Percentiles rank a stretch among this genome's conserved stretches.
Conservation (phyloP, 768 basidiomycete species). For the Arthromyces matolae region DNA sequence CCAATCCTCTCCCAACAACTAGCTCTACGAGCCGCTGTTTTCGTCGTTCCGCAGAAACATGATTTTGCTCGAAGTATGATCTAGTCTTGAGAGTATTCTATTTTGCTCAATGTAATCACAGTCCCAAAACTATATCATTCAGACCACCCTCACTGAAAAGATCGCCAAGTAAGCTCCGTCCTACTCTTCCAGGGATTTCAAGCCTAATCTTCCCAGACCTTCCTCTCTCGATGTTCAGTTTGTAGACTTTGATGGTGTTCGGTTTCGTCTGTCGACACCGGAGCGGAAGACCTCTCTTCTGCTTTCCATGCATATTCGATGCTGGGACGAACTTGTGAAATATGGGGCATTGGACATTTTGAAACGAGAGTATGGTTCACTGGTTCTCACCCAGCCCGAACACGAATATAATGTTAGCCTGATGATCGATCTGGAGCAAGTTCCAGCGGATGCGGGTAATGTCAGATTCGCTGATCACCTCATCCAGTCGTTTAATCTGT, state of each 20-base stretch:
- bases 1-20: not conserved
- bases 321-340: constrained; percentile 89
- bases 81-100: not conserved
- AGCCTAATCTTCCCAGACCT: constrained; percentile 53
- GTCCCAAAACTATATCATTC: constrained; percentile 92
- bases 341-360: constrained; percentile 85
- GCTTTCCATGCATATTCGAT: constrained; percentile 95
- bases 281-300: constrained; percentile 77
- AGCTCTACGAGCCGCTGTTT: not conserved
- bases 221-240: constrained; percentile 91
- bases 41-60: constrained; percentile 34
- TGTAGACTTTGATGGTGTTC: constrained; percentile 96
- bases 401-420: constrained; percentile 88
- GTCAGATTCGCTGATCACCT: constrained; percentile 20
- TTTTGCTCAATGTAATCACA: constrained; percentile 26
- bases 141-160: constrained; percentile 85
- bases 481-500: constrained; percentile 5
- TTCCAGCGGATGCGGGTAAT: constrained; percentile 76
- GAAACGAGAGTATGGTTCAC: constrained; percentile 74
- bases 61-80: constrained; percentile 81
- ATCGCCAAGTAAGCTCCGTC: constrained; percentile 59
- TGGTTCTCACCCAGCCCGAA: constrained; percentile 67
- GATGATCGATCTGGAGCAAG: constrained; percentile 81
- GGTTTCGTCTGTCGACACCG: constrained; percentile 89
- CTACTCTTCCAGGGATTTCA: not conserved